Evolutionary conservation across 139 green algal species (phyloP).

Genomic region (Ettlia oleoabundans): DNA sequence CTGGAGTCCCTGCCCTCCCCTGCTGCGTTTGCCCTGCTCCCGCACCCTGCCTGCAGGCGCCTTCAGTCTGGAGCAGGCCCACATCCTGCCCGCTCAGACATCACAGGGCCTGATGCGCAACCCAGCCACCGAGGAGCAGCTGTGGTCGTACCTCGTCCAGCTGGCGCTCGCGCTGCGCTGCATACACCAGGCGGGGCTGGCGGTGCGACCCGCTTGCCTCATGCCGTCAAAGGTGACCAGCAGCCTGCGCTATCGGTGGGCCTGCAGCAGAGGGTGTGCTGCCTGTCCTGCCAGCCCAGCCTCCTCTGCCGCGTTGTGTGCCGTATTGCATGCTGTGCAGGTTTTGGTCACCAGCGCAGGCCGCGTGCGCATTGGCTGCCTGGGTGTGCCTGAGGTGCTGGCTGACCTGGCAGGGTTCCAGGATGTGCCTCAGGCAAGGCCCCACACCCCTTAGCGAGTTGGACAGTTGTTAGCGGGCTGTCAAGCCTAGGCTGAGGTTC

Average conservation of each 20-base stretch:
- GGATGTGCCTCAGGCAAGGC: neutral
- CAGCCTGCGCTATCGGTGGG: neutral
- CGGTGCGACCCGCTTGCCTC: conserved; percentile 58
- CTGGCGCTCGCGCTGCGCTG: conserved; percentile 71
- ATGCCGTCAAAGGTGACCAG: conserved; percentile 77
- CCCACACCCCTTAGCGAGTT: no score
- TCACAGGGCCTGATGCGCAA: conserved; percentile 43
- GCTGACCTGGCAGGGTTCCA: conserved; percentile 18
- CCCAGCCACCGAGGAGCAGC: conserved; percentile 71
- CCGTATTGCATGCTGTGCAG: conserved; percentile 52
- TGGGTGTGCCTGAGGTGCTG: conserved; percentile 81
- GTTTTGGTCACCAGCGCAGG: conserved; percentile 72
- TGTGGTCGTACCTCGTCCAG: conserved; percentile 90
- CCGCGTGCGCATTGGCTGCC: conserved; percentile 63
- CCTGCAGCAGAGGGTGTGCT: no score
- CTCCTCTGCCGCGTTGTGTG: neutral
- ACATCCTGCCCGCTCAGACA: conserved; percentile 47
- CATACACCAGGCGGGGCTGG: conserved; percentile 74
- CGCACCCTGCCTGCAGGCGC: conserved; percentile 40
- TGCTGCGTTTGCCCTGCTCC: neutral
- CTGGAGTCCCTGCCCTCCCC: no score
- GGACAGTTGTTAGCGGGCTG: no score
- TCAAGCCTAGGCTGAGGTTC: no score
- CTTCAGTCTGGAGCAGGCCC: conserved; percentile 63
- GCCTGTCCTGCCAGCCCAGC: no score